Conservation (phyloP, 73 alveolate species). For the Tetrahymena thermophila region DNA sequence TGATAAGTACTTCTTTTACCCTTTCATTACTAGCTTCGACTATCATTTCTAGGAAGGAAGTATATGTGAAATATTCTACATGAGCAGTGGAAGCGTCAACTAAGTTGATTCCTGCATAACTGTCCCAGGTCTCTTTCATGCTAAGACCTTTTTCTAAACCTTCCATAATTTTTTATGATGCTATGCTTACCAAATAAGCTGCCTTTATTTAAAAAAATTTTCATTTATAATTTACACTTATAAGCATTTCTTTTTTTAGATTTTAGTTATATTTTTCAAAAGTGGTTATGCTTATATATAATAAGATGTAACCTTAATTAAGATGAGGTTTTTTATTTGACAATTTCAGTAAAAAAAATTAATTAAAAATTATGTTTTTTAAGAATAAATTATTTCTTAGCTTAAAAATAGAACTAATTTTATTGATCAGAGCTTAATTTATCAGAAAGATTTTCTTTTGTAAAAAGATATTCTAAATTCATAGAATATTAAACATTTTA, state of each 20-base stretch:
- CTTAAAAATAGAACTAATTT: too few relatives aligned
- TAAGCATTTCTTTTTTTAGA: too few relatives aligned
- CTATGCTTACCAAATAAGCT: background rate
- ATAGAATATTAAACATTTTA: background rate
- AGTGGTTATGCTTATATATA: too few relatives aligned
- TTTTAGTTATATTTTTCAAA: too few relatives aligned
- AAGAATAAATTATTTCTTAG: too few relatives aligned
- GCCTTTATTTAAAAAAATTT: background rate
- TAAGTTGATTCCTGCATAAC: constrained; percentile 18
- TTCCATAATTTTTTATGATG: background rate
- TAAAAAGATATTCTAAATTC: too few relatives aligned
- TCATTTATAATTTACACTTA: too few relatives aligned
- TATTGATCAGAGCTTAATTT: background rate
- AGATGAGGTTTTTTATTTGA: background rate
- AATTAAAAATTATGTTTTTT: too few relatives aligned
- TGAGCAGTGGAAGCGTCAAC: constrained; percentile 24
- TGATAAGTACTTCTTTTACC: background rate
- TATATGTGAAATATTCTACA: constrained; percentile 24
- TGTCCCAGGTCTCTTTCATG: constrained; percentile 25
- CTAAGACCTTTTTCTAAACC: constrained; percentile 20
- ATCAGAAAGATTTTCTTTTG: background rate
- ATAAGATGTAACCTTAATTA: background rate
- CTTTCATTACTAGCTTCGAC: background rate
- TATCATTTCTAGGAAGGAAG: constrained; percentile 17
- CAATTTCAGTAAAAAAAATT: background rate